A percentile compares a stretch with the other conserved stretches of the same genome.
These are phyloP conservation scores for Scheffersomyces coipomensis DNA, from an alignment of 805 yeast species.

Conservation along the genomic window DNA sequence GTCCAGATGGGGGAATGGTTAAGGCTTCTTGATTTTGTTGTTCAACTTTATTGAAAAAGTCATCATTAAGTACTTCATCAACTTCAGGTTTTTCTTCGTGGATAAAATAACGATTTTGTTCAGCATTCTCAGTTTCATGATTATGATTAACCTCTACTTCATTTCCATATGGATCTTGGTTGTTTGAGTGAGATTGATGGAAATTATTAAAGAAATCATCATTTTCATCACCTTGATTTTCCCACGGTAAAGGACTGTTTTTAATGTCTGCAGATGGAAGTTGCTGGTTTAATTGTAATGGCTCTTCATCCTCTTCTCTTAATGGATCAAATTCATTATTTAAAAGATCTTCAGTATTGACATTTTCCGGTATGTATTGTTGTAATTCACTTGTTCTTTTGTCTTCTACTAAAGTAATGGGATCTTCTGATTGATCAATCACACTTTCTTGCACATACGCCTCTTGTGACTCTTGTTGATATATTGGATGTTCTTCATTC, in stretches of 20 bases:
- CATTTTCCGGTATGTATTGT: conserved; percentile 12
- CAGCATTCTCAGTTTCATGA: too few relatives aligned
- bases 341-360: too few relatives aligned
- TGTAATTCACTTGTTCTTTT: conserved; percentile 14
- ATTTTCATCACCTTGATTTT: conserved; percentile 1
- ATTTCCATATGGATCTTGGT: neutral
- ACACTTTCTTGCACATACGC: neutral
- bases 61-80: too few relatives aligned
- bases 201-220: conserved; percentile 9
- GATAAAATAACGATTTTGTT: neutral
- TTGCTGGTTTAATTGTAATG: too few relatives aligned
- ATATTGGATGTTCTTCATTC: neutral
- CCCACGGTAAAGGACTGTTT: conserved; percentile 7
- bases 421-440: conserved; percentile 5
- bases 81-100: neutral
- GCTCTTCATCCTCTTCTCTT: neutral
- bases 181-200: neutral
- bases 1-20: too few relatives aligned
- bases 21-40: too few relatives aligned
- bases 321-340: neutral
- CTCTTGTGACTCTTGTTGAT: neutral
- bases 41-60: neutral
- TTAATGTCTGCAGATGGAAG: too few relatives aligned
- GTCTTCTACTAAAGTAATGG: conserved; percentile 12
- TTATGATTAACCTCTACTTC: too few relatives aligned